Base-by-base conservation (phyloP, 2,329 filamentous ascomycete genomes). In the Penicillium sclerotiorum region DNA sequence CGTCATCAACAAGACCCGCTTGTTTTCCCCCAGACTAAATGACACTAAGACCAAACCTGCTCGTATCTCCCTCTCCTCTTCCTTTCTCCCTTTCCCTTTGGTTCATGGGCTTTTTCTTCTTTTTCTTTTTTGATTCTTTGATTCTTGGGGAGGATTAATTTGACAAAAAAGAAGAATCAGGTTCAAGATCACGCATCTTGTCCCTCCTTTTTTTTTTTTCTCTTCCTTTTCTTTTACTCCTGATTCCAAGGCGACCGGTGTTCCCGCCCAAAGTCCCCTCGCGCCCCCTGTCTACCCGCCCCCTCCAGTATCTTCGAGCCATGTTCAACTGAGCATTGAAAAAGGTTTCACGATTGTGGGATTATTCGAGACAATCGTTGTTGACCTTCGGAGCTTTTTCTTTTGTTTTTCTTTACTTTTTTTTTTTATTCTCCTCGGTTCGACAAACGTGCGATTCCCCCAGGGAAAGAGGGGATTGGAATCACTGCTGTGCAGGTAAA, bases 401-500 rank as follows among this genome's bases (percentile, higher is more conserved):
- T n/a, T n/a, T n/a, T n/a, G n/a, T n/a, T n/a, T n/a, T n/a, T n/a
- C n/a, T n/a, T n/a, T n/a, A n/a, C n/a, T n/a, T n/a, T n/a, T n/a
- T n/a, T n/a, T n/a, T n/a, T n/a, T n/a, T n/a, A n/a, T 9, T 28
- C 25, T 25, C 53, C 53, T 39, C n/a, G 17, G 35, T 49, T 43
- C 40, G 55, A 44, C 45, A 56, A 60, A 58, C 60, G 55, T 62
- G 61, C 57, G 45, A 55, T 52, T 46, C 53, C 55, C 50, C 53
- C 60, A 56, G 53, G 54, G 49, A 54, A 47, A 52, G 56, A 55
- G 59, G 60, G 54, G 51, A 56, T 56, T 57, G 36, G 49, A 39
- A 54, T 60, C 49, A 54, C 56, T 68, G 65, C 66, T 60, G 65
- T 51, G 66, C 65, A 68, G 66, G 60, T 62, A 59, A 50, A 30